Conservation (phyloP, 192 early-diverging fungal genomes). For the Haplosporangium gracile region DNA sequence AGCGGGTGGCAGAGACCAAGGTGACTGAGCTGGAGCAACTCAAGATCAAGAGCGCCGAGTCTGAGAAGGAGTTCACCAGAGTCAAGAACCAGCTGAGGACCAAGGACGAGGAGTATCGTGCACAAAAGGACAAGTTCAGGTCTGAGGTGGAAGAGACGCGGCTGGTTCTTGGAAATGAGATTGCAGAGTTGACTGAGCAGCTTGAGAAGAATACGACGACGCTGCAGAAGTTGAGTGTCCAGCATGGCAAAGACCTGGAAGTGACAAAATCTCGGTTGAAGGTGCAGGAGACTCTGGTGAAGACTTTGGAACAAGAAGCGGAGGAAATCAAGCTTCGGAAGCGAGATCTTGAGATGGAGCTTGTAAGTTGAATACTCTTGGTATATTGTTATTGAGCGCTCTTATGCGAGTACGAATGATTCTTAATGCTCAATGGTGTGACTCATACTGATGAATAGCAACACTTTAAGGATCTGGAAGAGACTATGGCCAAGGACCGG, state of each 20-base stretch:
- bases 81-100: constrained; percentile 7
- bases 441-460: constrained; percentile 23
- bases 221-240: not conserved
- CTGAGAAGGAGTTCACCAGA: constrained; percentile 14
- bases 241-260: not conserved
- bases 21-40: constrained; percentile 29
- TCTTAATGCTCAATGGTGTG: not conserved
- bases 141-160: constrained; percentile 33
- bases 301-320: not conserved
- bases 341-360: constrained; percentile 21
- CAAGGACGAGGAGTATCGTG: constrained; percentile 21
- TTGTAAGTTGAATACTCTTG: constrained; percentile 17
- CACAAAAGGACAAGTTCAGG: constrained; percentile 11
- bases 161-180: constrained; percentile 40
- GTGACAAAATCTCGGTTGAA: not conserved
- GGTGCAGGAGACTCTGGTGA: not conserved
- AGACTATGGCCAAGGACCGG: constrained; percentile 42
- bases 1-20: constrained; percentile 39
- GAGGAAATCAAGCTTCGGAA: not conserved
- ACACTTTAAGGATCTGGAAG: constrained; percentile 56
- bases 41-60: constrained; percentile 5
- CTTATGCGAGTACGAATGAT: not conserved
- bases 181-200: constrained; percentile 15
- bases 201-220: not conserved
- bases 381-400: not conserved